Percentiles rank a stretch among this genome's conserved stretches.
Evolutionary conservation across 495 filamentous ascomycete species (phyloP).

Genomic region (Daldinia caldariorum): DNA sequence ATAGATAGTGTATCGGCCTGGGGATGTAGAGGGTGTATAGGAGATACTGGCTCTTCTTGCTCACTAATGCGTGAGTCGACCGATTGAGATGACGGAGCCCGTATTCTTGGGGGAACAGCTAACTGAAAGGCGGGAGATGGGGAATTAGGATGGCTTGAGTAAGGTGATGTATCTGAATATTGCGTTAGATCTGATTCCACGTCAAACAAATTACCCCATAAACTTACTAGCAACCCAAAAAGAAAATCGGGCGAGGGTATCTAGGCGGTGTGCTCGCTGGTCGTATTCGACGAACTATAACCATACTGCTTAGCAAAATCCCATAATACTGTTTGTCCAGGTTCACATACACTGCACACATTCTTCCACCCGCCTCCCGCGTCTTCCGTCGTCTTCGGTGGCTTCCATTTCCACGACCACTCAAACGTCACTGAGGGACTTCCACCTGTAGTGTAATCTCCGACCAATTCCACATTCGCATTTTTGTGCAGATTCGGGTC

Average conservation of each 20-base stretch:
- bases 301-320: conserved; percentile 39
- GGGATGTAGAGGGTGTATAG: conserved; percentile 61
- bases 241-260: conserved; percentile 88
- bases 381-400: conserved; percentile 84
- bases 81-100: conserved; percentile 84
- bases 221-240: conserved; percentile 90
- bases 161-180: conserved; percentile 47
- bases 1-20: conserved; percentile 54
- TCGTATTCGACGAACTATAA: conserved; percentile 92
- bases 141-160: conserved; percentile 59
- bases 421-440: conserved; percentile 86
- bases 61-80: conserved; percentile 81
- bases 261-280: conserved; percentile 85
- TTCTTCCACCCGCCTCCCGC: conserved; percentile 93
- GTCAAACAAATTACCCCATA: conserved; percentile 24
- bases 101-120: conserved; percentile 75
- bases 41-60: conserved; percentile 71
- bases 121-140: conserved; percentile 76
- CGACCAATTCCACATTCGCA: conserved; percentile 90
- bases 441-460: conserved; percentile 84
- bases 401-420: conserved; percentile 97
- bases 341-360: conserved; percentile 78
- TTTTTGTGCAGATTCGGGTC: conserved; percentile 98
- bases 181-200: conserved; percentile 41
- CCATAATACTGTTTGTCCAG: neutral